Conservation (phyloP, 148 eudicot genomes). For the Dysphania ambrosioides region DNA sequence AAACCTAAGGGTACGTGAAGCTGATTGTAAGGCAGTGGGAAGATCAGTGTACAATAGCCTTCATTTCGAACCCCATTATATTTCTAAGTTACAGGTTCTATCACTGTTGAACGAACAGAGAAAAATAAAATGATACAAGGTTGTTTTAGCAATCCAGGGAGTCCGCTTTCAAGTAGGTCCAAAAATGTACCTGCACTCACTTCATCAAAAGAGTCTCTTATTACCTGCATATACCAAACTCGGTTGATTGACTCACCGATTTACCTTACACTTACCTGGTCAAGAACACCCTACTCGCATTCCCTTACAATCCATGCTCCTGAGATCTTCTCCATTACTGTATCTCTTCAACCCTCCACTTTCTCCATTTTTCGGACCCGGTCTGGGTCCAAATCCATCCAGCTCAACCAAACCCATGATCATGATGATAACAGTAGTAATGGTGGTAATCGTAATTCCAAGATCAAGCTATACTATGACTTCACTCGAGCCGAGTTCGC, state of each 20-base stretch:
- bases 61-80: too few species aligned
- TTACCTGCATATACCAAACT: constrained; percentile 54
- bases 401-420: constrained; percentile 21
- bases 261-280: constrained; percentile 58
- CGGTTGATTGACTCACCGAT: constrained; percentile 38
- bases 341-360: constrained; percentile 40
- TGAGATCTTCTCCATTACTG: constrained; percentile 42
- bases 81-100: too few species aligned
- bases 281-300: constrained; percentile 45
- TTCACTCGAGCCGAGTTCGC: constrained; percentile 43
- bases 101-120: too few species aligned
- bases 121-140: constrained; percentile 45
- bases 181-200: background rate
- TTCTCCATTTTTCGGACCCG: constrained; percentile 44
- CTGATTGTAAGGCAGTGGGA: too few species aligned
- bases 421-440: background rate
- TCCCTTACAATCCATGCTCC: constrained; percentile 46
- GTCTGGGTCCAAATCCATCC: constrained; percentile 43
- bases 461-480: constrained; percentile 50
- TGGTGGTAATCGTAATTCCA: too few species aligned
- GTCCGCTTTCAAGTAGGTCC: constrained; percentile 15
- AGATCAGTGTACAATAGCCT: too few species aligned
- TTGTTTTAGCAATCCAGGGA: constrained; percentile 50
- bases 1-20: too few species aligned
- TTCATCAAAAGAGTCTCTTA: constrained; percentile 36